Evolutionary conservation across 2,329 filamentous ascomycete species (phyloP).

Genomic region (Penicillium sp.): DNA sequence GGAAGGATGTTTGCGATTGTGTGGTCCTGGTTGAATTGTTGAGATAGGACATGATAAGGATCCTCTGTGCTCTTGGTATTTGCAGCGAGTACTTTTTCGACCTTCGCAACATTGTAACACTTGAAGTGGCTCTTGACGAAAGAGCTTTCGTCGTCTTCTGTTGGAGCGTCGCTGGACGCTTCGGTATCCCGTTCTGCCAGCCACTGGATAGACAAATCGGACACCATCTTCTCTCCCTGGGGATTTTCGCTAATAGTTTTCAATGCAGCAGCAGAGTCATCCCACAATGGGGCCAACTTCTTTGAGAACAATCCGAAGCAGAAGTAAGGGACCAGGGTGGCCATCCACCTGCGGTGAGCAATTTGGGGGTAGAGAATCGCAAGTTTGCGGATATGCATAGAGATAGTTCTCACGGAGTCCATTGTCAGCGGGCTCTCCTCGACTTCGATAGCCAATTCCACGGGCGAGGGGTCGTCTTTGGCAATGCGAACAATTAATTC

Average conservation of each 20-base stretch:
- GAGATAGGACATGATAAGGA: conserved; percentile 59
- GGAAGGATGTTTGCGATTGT: conserved; percentile 31
- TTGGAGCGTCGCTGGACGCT: conserved; percentile 22
- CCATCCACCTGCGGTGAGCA: conserved; percentile 63
- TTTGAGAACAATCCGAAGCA: conserved; percentile 88
- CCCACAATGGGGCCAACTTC: conserved; percentile 81
- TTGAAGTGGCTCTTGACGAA: conserved; percentile 63
- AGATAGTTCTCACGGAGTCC: conserved; percentile 71
- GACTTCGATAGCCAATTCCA: conserved; percentile 68
- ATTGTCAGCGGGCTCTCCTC: conserved; percentile 78
- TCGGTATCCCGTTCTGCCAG: conserved; percentile 48
- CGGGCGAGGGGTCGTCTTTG: conserved; percentile 47
- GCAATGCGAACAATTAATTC: conserved; percentile 54
- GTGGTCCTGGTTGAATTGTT: conserved; percentile 66
- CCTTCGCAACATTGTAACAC: conserved; percentile 69
- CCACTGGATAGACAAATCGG: conserved; percentile 75
- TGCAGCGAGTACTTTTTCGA: conserved; percentile 55
- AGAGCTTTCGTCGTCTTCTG: conserved; percentile 25
- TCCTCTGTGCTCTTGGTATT: conserved; percentile 56
- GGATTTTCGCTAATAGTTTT: conserved; percentile 71
- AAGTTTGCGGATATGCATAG: conserved; percentile 83
- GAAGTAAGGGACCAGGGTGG: conserved; percentile 73
- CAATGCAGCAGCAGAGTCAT: conserved; percentile 74
- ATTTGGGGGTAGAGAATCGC: conserved; percentile 63
- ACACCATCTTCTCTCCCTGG: conserved; percentile 70